phyloP scores from a whole-genome alignment of 306 rosid species.

The Myrica gale region DNA sequence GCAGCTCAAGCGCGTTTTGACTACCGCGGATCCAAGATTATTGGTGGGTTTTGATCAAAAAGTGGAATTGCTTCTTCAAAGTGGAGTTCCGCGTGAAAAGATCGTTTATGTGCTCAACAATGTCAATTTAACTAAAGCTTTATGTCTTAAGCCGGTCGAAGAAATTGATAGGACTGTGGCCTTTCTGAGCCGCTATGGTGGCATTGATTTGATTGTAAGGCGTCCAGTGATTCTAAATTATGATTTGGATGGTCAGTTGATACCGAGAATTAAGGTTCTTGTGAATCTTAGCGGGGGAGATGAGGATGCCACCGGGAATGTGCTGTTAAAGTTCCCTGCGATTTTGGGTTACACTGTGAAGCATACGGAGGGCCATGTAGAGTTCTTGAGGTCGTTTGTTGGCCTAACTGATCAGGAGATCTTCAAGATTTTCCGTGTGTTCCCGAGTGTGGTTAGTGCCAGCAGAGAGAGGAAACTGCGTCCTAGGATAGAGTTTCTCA shows the following conservation, averaged over 20 bases:
- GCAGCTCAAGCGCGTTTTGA: constrained; percentile 49
- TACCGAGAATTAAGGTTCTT: constrained; percentile 50
- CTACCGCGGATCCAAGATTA: constrained; percentile 28
- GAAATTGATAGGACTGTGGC: constrained; percentile 44
- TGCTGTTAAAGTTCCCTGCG: constrained; percentile 52
- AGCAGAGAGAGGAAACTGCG: constrained; percentile 74
- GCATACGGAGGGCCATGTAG: constrained; percentile 54
- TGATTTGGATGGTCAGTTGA: constrained; percentile 55
- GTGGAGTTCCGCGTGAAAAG: constrained; percentile 54
- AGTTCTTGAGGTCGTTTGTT: constrained; percentile 57
- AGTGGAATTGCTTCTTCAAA: constrained; percentile 43
- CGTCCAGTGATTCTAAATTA: constrained; percentile 53
- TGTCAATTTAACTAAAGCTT: constrained; percentile 53
- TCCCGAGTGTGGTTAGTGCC: constrained; percentile 55
- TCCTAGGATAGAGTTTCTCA: constrained; percentile 70
- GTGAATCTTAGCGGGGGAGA: constrained; percentile 59
- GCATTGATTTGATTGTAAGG: constrained; percentile 51
- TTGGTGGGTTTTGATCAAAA: constrained; percentile 54
- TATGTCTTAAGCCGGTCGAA: constrained; percentile 52
- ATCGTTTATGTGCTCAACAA: constrained; percentile 53
- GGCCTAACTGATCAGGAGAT: constrained; percentile 52
- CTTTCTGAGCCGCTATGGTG: constrained; percentile 57
- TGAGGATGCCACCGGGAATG: constrained; percentile 33
- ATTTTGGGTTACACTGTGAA: constrained; percentile 55
- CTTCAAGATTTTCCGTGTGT: constrained; percentile 55